These are phyloP conservation scores for Trichoderma atrobrunneum DNA, from an alignment of 2,329 filamentous ascomycete genomes.

Conservation along the genomic window DNA sequence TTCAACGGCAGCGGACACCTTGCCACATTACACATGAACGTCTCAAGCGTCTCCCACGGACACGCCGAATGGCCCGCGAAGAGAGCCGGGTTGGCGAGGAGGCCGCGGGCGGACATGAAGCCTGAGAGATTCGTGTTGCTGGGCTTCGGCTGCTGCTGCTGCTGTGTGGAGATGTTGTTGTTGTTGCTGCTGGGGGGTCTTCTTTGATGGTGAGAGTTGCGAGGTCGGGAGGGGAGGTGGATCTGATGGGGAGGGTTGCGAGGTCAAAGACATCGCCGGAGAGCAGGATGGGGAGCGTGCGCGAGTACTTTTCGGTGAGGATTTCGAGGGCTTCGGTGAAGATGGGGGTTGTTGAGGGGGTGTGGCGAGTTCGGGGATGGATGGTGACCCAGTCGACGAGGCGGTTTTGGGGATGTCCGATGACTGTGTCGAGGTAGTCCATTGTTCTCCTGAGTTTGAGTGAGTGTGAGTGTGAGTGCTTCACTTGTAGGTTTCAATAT, in stretches of 20 bases:
- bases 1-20: conserved; percentile 60
- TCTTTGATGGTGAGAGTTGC: conserved; percentile 32
- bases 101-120: conserved; percentile 68
- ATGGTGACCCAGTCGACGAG: conserved; percentile 68
- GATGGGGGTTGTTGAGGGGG: conserved; percentile 60
- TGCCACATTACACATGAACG: conserved; percentile 59
- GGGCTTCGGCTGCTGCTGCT: conserved; percentile 24
- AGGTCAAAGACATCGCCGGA: conserved; percentile 69
- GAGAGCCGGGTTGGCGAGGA: conserved; percentile 65
- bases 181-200: neutral
- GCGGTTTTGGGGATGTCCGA: conserved; percentile 49
- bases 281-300: conserved; percentile 60
- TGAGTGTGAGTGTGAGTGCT: neutral
- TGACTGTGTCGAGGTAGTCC: conserved; percentile 61
- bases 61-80: conserved; percentile 57
- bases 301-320: conserved; percentile 51
- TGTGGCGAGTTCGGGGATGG: conserved; percentile 62
- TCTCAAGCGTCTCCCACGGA: conserved; percentile 61
- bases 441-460: conserved; percentile 45
- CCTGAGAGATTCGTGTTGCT: conserved; percentile 54
- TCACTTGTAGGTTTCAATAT: neutral
- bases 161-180: neutral
- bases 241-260: conserved; percentile 44
- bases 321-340: conserved; percentile 58
- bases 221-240: conserved; percentile 30